These are phyloP conservation scores for Botryococcus braunii DNA, from an alignment of 163 green algal species.

Conservation along the genomic window DNA sequence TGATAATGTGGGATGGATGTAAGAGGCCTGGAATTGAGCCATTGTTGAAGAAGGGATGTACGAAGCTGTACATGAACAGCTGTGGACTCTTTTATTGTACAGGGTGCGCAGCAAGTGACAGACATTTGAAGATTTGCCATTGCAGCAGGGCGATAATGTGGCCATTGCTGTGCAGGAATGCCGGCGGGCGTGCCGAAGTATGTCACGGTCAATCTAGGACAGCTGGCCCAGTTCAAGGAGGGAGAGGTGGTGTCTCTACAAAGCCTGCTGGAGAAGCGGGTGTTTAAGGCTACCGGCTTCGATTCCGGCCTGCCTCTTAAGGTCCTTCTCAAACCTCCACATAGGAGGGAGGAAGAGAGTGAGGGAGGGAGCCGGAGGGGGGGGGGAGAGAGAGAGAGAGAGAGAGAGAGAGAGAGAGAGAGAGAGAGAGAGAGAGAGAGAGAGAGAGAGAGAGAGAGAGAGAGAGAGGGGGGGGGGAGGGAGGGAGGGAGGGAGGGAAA, in stretches of 20 bases:
- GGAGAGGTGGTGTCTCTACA: conserved; percentile 77
- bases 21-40: too few relatives aligned
- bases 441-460: too few relatives aligned
- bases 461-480: too few relatives aligned
- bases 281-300: conserved; percentile 74
- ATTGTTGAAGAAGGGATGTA: too few relatives aligned
- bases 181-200: conserved; percentile 74
- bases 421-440: background rate
- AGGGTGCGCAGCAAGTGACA: too few relatives aligned
- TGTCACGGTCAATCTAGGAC: conserved; percentile 80
- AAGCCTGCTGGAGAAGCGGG: conserved; percentile 61
- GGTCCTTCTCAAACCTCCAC: conserved; percentile 27
- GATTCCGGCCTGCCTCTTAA: conserved; percentile 85
- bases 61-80: too few relatives aligned
- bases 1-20: too few relatives aligned
- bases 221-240: conserved; percentile 65
- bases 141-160: too few relatives aligned
- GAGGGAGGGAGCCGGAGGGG: background rate
- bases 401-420: background rate
- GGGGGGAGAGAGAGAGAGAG: background rate
- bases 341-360: background rate
- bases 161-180: conserved; percentile 90
- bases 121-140: too few relatives aligned
- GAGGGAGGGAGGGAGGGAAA: too few relatives aligned
- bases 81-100: too few relatives aligned